These are phyloP conservation scores for Venturia asperata DNA, from an alignment of 2,329 filamentous ascomycete species.

Conservation along the genomic window DNA sequence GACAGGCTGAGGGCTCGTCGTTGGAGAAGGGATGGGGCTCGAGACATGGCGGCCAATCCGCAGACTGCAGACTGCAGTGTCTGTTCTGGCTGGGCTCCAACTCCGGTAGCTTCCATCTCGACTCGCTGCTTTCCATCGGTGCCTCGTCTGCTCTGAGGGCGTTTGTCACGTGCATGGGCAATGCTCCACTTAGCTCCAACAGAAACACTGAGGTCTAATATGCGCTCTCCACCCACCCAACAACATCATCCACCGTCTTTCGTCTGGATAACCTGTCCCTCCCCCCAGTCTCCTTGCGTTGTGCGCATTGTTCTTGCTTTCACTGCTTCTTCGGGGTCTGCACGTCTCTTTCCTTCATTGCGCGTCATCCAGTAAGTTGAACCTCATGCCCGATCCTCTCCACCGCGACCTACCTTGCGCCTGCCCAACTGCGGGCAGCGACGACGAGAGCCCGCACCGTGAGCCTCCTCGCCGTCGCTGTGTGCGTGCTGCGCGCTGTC, in stretches of 20 bases:
- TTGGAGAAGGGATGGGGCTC: background rate
- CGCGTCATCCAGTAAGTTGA: conserved; percentile 9
- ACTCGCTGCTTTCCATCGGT: too few species aligned
- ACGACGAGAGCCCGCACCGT: background rate
- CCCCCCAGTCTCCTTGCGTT: conserved; percentile 14
- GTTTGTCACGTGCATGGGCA: background rate
- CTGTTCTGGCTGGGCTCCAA: background rate
- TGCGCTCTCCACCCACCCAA: conserved; percentile 7
- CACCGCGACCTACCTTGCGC: background rate
- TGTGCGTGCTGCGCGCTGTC: background rate
- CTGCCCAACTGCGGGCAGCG: background rate
- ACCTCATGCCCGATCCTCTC: background rate
- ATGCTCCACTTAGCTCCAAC: background rate
- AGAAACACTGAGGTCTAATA: conserved; percentile 7
- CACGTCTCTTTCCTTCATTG: conserved; percentile 11
- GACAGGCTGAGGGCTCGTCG: background rate
- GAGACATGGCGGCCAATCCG: background rate
- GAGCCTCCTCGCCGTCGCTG: background rate
- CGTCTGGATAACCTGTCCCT: background rate
- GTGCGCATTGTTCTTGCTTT: conserved; percentile 16
- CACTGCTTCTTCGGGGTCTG: conserved; percentile 10
- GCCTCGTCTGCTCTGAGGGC: background rate
- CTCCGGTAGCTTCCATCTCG: background rate
- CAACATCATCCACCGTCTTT: conserved; percentile 11
- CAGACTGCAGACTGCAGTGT: background rate